phyloP scores from a whole-genome alignment of 202 grass and related monocot genomes.

The Musa balbisiana region DNA sequence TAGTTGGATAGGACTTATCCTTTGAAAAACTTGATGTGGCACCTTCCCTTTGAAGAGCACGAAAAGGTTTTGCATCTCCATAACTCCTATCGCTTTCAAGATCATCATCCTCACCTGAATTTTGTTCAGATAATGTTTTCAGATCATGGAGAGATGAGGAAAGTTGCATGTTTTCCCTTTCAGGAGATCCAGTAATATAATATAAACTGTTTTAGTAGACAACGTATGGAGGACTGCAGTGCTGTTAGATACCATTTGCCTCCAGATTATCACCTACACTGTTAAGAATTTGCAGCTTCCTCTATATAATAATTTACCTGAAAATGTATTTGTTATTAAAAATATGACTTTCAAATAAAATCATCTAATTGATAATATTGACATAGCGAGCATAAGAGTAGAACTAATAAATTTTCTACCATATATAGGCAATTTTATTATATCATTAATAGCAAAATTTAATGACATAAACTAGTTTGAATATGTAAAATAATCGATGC shows the following conservation, averaged over 20 bases:
- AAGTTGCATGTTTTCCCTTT: conserved; percentile 49
- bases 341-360: background rate
- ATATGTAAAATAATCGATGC: too few relatives aligned
- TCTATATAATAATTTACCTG: background rate
- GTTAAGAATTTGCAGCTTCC: background rate
- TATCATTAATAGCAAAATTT: too few relatives aligned
- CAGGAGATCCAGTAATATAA: background rate
- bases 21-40: conserved; percentile 71
- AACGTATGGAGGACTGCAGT: background rate
- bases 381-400: background rate
- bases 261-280: background rate
- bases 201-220: background rate
- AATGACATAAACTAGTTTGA: too few relatives aligned
- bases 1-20: conserved; percentile 65
- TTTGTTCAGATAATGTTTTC: conserved; percentile 56
- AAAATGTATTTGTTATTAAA: background rate
- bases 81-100: conserved; percentile 45
- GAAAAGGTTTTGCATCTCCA: conserved; percentile 48
- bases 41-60: conserved; percentile 66
- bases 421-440: too few relatives aligned
- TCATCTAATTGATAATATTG: background rate
- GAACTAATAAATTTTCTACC: too few relatives aligned
- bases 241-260: conserved; percentile 3
- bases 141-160: conserved; percentile 86
- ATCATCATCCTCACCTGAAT: conserved; percentile 51